A percentile compares a stretch with the other conserved stretches of the same genome.
Evolutionary conservation across 75 land plant genomes (phyloP).

Genomic region (Cupressus sempervirens): DNA sequence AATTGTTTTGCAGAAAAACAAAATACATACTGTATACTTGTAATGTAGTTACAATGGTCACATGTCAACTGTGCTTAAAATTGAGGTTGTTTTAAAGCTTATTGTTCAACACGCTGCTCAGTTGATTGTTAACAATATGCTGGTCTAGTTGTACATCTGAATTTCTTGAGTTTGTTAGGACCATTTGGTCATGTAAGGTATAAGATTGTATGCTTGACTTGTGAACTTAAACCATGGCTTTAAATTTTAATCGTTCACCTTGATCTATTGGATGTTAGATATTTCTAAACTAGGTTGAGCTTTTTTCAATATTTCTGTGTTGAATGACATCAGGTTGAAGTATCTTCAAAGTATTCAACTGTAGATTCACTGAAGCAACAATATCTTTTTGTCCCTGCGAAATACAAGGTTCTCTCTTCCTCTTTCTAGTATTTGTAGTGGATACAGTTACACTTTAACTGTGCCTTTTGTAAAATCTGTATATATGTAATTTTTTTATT

Average conservation of each 20-base stretch:
- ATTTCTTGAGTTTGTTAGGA: neutral
- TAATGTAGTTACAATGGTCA: neutral
- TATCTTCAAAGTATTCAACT: constrained; percentile 81
- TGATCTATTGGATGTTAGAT: neutral
- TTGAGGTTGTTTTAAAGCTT: neutral
- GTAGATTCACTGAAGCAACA: constrained; percentile 93
- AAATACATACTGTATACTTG: neutral
- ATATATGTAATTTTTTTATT: neutral
- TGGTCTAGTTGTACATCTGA: neutral
- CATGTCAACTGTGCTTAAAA: neutral
- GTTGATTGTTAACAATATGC: neutral
- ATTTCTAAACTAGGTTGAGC: neutral
- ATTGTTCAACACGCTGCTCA: neutral
- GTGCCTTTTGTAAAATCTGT: neutral
- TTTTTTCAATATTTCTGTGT: neutral
- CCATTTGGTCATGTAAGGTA: neutral
- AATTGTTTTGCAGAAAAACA: neutral
- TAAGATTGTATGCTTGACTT: neutral
- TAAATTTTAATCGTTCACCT: neutral
- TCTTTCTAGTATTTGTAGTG: neutral
- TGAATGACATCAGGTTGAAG: constrained; percentile 60
- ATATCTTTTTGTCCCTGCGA: constrained; percentile 83
- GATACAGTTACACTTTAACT: neutral
- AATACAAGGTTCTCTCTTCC: constrained; percentile 56
- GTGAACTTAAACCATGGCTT: neutral